Conservation (phyloP, 75 land plant genomes). For the Gnetum montanum region DNA sequence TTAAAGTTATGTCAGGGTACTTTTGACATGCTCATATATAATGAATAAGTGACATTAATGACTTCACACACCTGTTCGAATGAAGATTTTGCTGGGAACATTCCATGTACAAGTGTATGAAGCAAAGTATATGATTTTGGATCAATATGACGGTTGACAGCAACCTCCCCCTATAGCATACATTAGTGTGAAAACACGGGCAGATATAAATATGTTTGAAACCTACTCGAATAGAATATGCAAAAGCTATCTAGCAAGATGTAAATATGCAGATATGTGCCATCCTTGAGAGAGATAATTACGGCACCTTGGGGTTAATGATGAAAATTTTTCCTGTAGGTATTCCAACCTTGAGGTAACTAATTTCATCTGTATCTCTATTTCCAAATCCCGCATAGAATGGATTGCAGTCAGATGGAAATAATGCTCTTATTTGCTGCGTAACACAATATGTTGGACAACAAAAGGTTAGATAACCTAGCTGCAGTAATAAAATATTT, state of each 20-base stretch:
- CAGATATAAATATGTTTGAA: neutral
- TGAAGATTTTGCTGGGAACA: slow-evolving; percentile 76
- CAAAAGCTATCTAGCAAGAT: neutral
- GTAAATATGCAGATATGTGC: too few relatives aligned
- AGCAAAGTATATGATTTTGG: slow-evolving; percentile 84
- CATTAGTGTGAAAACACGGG: neutral
- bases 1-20: neutral
- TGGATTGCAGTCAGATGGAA: slow-evolving; percentile 88
- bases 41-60: neutral
- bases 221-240: neutral
- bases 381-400: slow-evolving; percentile 99
- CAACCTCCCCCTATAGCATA: slow-evolving; percentile 73
- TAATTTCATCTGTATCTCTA: slow-evolving; percentile 95
- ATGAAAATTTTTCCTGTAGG: slow-evolving; percentile 94
- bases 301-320: slow-evolving; percentile 87
- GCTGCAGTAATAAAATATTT: neutral
- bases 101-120: slow-evolving; percentile 80
- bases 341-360: slow-evolving; percentile 97
- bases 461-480: too few relatives aligned
- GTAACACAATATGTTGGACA: too few relatives aligned
- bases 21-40: neutral
- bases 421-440: slow-evolving; percentile 76
- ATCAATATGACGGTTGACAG: slow-evolving; percentile 62
- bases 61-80: slow-evolving; percentile 60
- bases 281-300: neutral